Evolutionary conservation across 176 grass and related monocot species (phyloP).

Genomic region (Phragmites australis): DNA sequence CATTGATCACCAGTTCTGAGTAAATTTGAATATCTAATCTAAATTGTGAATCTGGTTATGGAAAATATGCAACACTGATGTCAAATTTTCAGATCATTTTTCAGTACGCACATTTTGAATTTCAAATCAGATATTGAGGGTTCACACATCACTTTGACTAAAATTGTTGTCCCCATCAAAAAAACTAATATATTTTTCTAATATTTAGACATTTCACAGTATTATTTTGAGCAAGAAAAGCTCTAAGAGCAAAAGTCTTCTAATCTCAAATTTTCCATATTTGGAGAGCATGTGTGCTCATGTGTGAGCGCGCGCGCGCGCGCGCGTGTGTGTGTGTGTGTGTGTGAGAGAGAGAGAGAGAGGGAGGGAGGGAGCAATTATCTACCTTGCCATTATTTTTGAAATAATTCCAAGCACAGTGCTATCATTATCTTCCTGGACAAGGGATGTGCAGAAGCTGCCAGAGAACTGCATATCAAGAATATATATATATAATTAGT

Average conservation of each 20-base stretch:
- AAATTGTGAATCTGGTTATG: not conserved
- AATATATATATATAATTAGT: conserved; percentile 34
- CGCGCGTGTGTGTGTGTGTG: not conserved
- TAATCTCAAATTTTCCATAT: no score
- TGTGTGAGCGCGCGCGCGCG: no score
- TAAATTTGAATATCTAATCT: not conserved
- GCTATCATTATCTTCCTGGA: conserved; percentile 30
- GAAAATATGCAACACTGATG: not conserved
- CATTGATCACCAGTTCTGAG: not conserved
- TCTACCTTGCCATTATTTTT: conserved; percentile 65
- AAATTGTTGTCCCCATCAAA: not conserved
- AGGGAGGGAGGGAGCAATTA: not conserved
- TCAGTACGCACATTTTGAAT: conserved; percentile 16
- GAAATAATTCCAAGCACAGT: conserved; percentile 54
- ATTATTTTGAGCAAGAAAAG: not conserved
- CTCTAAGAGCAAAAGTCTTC: no score
- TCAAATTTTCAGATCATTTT: not conserved
- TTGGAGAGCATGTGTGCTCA: not conserved
- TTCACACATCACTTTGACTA: not conserved
- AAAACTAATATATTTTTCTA: not conserved
- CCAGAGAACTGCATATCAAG: conserved; percentile 56
- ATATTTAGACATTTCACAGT: not conserved
- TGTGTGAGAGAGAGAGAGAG: not conserved
- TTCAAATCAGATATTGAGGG: not conserved
- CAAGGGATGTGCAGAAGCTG: conserved; percentile 62